Conservation (phyloP, 768 basidiomycete genomes). For the Lactifluus piperatus region DNA sequence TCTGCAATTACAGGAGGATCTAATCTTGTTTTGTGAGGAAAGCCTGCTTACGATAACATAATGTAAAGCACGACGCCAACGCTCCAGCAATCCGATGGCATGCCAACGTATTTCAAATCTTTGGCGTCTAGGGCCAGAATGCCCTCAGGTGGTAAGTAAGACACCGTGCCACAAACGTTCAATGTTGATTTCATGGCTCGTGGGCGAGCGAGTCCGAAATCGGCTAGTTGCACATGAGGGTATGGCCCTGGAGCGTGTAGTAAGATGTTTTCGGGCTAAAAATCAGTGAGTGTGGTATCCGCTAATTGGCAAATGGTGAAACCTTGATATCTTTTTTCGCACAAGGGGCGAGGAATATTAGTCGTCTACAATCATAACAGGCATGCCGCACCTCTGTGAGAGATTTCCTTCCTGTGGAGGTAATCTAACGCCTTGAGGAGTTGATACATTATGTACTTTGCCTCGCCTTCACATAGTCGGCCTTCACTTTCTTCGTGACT, state of each 20-base stretch:
- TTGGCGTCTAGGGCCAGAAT: conserved; percentile 70
- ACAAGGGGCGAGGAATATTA: neutral
- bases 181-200: conserved; percentile 75
- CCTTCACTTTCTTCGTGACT: conserved; percentile 41
- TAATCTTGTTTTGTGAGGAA: neutral
- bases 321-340: conserved; percentile 55
- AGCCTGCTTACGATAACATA: conserved; percentile 63
- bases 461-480: conserved; percentile 67
- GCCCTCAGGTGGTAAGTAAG: conserved; percentile 81
- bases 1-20: neutral
- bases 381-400: conserved; percentile 60
- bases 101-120: conserved; percentile 62
- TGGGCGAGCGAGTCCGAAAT: conserved; percentile 77
- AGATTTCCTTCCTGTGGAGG: conserved; percentile 61
- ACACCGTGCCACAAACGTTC: conserved; percentile 82
- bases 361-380: neutral
- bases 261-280: conserved; percentile 77
- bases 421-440: conserved; percentile 62
- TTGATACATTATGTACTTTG: conserved; percentile 79
- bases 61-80: conserved; percentile 73
- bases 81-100: conserved; percentile 91
- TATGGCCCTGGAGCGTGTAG: conserved; percentile 74
- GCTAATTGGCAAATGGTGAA: neutral
- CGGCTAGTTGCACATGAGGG: conserved; percentile 76
- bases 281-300: neutral